These are phyloP conservation scores for Vaccinium macrocarpon DNA, from an alignment of 148 eudicot genomes.

Conservation along the genomic window DNA sequence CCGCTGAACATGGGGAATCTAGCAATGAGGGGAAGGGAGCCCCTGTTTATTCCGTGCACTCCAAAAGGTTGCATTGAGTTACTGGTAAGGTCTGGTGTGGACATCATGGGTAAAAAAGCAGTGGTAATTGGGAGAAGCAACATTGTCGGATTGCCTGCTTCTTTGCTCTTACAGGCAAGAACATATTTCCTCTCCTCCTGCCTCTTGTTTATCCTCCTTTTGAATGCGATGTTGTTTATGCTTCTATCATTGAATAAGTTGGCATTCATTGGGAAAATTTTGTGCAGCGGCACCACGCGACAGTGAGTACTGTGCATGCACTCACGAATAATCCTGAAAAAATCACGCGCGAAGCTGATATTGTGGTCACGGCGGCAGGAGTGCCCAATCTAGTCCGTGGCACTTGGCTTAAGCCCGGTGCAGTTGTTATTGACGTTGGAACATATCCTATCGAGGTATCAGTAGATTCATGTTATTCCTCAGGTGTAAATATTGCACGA, in stretches of 20 bases:
- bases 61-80: constrained; percentile 87
- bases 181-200: not conserved
- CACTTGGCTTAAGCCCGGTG: constrained; percentile 80
- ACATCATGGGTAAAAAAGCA: constrained; percentile 68
- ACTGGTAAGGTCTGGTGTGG: constrained; percentile 58
- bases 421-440: constrained; percentile 73
- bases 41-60: constrained; percentile 73
- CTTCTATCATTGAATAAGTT: constrained; percentile 8
- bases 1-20: constrained; percentile 73
- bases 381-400: constrained; percentile 72
- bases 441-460: constrained; percentile 66
- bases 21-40: constrained; percentile 79
- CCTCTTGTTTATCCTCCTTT: not conserved
- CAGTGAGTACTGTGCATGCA: constrained; percentile 64
- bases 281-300: constrained; percentile 74
- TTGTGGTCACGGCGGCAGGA: constrained; percentile 68
- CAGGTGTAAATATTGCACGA: not conserved
- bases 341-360: constrained; percentile 66
- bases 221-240: not conserved
- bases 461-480: not conserved
- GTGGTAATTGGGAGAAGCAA: constrained; percentile 87
- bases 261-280: constrained; percentile 16
- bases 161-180: constrained; percentile 69
- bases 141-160: constrained; percentile 68
- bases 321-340: constrained; percentile 52